Percentiles rank a stretch among this genome's conserved stretches.
phyloP scores from a whole-genome alignment of 1,284 basidiomycete genomes.

The Paramarasmius palmivorus region DNA sequence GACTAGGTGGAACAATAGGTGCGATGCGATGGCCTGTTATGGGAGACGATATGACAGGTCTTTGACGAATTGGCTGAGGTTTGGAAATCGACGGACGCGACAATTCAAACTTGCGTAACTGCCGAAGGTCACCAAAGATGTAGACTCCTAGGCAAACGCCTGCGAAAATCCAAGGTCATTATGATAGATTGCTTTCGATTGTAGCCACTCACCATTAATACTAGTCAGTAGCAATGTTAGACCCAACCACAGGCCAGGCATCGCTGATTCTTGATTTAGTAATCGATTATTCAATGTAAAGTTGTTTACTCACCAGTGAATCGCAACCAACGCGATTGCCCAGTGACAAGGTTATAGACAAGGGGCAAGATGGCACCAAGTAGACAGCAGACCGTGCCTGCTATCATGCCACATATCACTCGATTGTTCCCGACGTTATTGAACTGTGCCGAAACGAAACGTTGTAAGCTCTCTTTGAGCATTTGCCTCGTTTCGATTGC shows the following conservation, averaged over 20 bases:
- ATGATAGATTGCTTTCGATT: neutral
- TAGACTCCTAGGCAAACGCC: constrained; percentile 73
- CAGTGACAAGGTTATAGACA: constrained; percentile 44
- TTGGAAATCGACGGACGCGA: constrained; percentile 60
- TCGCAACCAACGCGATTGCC: constrained; percentile 53
- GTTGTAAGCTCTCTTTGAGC: constrained; percentile 62
- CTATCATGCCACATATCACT: constrained; percentile 67
- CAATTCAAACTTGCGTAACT: constrained; percentile 76
- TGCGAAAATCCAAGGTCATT: neutral
- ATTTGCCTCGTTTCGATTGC: constrained; percentile 55
- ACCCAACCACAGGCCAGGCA: constrained; percentile 73
- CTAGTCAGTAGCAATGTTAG: constrained; percentile 62
- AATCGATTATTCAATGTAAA: neutral
- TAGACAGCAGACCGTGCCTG: constrained; percentile 48
- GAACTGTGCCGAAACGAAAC: constrained; percentile 69
- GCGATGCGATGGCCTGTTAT: constrained; percentile 19
- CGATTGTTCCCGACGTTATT: constrained; percentile 76
- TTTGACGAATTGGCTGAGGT: constrained; percentile 36
- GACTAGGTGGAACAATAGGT: constrained; percentile 17
- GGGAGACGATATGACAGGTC: constrained; percentile 21
- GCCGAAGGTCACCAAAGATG: constrained; percentile 77
- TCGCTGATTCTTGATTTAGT: constrained; percentile 30
- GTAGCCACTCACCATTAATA: constrained; percentile 41
- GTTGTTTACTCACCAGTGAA: constrained; percentile 24
- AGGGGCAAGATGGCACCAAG: constrained; percentile 53